Conservation (phyloP, 2,329 filamentous ascomycete genomes). For the Trichoderma sp. region DNA sequence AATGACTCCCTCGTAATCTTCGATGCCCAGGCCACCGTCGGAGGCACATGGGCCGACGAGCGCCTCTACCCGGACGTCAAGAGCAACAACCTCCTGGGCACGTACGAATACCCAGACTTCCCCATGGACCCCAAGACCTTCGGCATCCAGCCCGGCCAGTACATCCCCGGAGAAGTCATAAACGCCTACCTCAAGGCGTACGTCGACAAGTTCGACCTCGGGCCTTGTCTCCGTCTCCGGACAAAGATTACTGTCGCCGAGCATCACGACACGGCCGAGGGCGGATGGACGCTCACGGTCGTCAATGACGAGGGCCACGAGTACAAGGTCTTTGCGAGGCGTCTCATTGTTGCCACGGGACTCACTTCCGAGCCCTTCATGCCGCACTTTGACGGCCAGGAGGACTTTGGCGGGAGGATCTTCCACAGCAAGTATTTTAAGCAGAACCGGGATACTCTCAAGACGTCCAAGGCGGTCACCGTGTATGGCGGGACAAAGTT, state of each 20-base stretch:
- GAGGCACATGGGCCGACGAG: slow-evolving; percentile 70
- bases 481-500: slow-evolving; percentile 67
- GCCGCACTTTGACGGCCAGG: slow-evolving; percentile 51
- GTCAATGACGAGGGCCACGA: slow-evolving; percentile 29
- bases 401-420: slow-evolving; percentile 49
- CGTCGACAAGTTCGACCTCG: slow-evolving; percentile 48
- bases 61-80: slow-evolving; percentile 70
- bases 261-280: slow-evolving; percentile 41
- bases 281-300: slow-evolving; percentile 49
- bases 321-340: slow-evolving; percentile 45
- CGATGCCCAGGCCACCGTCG: slow-evolving; percentile 59
- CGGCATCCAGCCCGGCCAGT: slow-evolving; percentile 48
- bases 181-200: slow-evolving; percentile 53
- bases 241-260: slow-evolving; percentile 49
- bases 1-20: slow-evolving; percentile 58
- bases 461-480: slow-evolving; percentile 49
- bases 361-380: slow-evolving; percentile 53
- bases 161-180: slow-evolving; percentile 52
- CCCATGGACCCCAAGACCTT: slow-evolving; percentile 64
- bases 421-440: slow-evolving; percentile 55
- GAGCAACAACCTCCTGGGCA: slow-evolving; percentile 73
- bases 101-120: slow-evolving; percentile 74
- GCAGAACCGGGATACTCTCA: slow-evolving; percentile 45
- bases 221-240: slow-evolving; percentile 44
- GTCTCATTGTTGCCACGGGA: slow-evolving; percentile 59